phyloP scores from a whole-genome alignment of 768 basidiomycete genomes.

The Tulasnella sp. region DNA sequence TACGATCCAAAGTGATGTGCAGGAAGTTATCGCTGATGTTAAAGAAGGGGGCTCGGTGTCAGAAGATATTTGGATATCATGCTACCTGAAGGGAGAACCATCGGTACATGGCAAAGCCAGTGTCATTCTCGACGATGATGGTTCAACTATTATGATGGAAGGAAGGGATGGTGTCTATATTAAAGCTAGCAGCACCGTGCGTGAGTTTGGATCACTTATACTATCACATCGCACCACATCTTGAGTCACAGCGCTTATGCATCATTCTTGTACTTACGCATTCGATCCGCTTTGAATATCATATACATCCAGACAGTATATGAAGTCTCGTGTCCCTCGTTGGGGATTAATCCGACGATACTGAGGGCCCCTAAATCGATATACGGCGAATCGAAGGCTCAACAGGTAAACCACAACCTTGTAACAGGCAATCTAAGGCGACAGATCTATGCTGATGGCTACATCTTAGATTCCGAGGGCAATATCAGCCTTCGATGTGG shows the following conservation, averaged over 20 bases:
- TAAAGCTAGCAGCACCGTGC: conserved; percentile 20
- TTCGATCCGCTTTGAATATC: neutral
- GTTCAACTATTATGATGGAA: conserved; percentile 26
- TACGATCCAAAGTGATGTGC: conserved; percentile 50
- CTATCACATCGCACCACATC: no score
- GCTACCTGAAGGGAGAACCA: conserved; percentile 38
- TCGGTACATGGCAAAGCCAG: conserved; percentile 57
- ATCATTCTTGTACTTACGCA: neutral
- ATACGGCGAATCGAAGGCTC: neutral
- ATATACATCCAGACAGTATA: conserved; percentile 28
- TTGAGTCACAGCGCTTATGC: neutral
- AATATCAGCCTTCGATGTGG: conserved; percentile 53
- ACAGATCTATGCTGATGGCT: neutral
- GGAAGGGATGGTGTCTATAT: conserved; percentile 37
- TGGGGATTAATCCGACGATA: conserved; percentile 22
- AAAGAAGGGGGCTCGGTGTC: conserved; percentile 40
- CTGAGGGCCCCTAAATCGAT: conserved; percentile 5
- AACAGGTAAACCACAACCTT: neutral
- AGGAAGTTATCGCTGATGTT: conserved; percentile 51
- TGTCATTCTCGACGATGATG: conserved; percentile 38
- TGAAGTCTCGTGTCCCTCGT: conserved; percentile 35
- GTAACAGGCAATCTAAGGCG: no score
- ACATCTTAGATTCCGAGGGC: conserved; percentile 3
- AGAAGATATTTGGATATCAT: conserved; percentile 67
- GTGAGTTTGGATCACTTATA: no score